Evolutionary conservation across 2,329 filamentous ascomycete genomes (phyloP), one percentile per base, ranked within the genome.

Genomic region (Fusarium sp.): DNA sequence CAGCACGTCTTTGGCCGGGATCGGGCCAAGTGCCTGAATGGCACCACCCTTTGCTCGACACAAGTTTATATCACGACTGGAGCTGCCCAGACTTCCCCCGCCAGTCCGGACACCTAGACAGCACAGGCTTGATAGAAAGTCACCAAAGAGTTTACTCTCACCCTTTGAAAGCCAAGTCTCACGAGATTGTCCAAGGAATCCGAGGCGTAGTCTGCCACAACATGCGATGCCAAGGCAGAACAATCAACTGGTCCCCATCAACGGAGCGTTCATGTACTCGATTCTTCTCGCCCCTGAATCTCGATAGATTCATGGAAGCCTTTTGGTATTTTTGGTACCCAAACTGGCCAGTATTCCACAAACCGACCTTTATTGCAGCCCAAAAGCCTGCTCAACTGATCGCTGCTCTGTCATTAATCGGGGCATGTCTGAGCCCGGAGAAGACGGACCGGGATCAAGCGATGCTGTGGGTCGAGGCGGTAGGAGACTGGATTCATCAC

Each of bases 331-430:
- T 69, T 5, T 74, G 72, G 72, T 54, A 69, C 8, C 71, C 68
- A 1, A 74, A 74, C 58, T 74, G 72, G 71, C 72, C 71, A 0
- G 52, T 74, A 16, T 63, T 74, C 27, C 72, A 74, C 9, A 57
- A 45, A 16, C 43, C 71, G 0, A 72, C 64, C 1, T 74, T 74
- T 18, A 6, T 50, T 18, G 3, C 54, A 1, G 13, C 30, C 2
- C 37, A 45, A 25, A 69, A 32, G 39, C 11, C 68, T 1, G 52
- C 68, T 5, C 23, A 35, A 9, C 9, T 74, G 0, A 57, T 74
- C 27, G 71, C 60, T 5, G 45, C 68, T 2, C n/a, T 74, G 6
- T 64, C 63, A 13, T 25, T 74, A 2, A 67, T 74, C 6, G 71
- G 71, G 1, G 71, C 72, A 2, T 63, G 59, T 1, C 3, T 74